Evolutionary conservation across 169 alveolate genomes (phyloP), one percentile per base, ranked within the genome.

Genomic region (Neospora caninum): DNA sequence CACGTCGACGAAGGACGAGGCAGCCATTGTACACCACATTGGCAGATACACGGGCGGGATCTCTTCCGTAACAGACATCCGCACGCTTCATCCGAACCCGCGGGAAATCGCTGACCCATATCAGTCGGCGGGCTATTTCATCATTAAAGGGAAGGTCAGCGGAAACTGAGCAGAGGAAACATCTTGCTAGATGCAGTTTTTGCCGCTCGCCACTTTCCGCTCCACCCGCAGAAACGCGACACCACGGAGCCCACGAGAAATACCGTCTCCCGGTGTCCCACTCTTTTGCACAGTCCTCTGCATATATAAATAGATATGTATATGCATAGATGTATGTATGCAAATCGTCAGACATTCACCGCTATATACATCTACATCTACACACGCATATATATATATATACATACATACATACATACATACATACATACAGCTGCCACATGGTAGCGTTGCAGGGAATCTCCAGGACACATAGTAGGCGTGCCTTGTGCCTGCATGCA

Each of bases 11-110:
- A 53, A 36, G 38, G 36, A 34, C 54, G 91, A 80, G 9, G 78
- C 31, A 49, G 82, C 64, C 34, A n/a, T 94, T 42, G 39, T 31
- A 39, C 84, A 88, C 49, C 92, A 42, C 42, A 94, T 94, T 34
- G 96, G 94, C n/a, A 38, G 54, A 22, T 1, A 91, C 82, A 94
- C 96, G 49, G 96, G 96, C 29, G 96, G 96, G 10, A 22, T 93
- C 45, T 22, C 38, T 0, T 39, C 89, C 9, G 16, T 73, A 31
- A 6, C 58, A 27, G 92, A 84, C 92, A 54, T 93, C n/a, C 92
- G 93, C 39, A 70, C 94, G 36, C n/a, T 89, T 7, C 27, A 20
- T 0, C 67, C 83, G 67, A 25, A 29, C 39, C 36, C 43, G n/a
- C 34, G 20, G 70, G 36, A 64, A 9, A 80, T 87, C 29, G 87